phyloP scores from a whole-genome alignment of 495 filamentous ascomycete species.

The Trichoderma virens region DNA sequence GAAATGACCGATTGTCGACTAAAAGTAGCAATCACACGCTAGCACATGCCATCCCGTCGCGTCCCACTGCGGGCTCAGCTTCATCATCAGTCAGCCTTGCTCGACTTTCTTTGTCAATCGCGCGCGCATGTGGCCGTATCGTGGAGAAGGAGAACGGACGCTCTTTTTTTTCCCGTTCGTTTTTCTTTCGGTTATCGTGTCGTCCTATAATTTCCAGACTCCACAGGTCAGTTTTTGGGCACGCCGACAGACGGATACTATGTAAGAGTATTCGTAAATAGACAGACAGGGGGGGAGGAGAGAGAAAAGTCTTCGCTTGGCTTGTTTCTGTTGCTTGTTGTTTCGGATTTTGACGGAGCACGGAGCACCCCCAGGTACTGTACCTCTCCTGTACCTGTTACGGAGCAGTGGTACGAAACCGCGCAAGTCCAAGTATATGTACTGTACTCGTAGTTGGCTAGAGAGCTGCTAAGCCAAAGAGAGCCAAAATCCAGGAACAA shows the following conservation, averaged over 20 bases:
- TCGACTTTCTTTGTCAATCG: not conserved
- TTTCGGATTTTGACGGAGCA: not conserved
- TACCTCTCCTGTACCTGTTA: not conserved
- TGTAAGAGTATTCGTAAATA: too few relatives aligned
- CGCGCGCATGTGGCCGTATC: constrained; percentile 2
- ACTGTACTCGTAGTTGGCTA: too few relatives aligned
- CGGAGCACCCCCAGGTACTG: not conserved
- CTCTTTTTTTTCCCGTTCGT: not conserved
- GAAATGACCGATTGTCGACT: not conserved
- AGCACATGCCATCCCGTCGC: not conserved
- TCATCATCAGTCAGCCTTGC: not conserved
- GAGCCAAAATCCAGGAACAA: not conserved
- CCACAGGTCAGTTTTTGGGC: not conserved
- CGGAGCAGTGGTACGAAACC: not conserved
- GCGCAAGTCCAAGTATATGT: too few relatives aligned
- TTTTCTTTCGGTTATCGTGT: not conserved
- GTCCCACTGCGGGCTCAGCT: not conserved
- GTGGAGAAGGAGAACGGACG: not conserved
- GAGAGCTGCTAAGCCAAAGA: not conserved
- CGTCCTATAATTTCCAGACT: not conserved
- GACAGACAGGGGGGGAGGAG: not conserved
- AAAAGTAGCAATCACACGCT: not conserved
- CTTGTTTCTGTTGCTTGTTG: too few relatives aligned
- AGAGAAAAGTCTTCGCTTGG: too few relatives aligned
- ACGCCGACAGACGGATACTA: not conserved